Evolutionary conservation across 305 asterid genomes (phyloP), one percentile per base, ranked within the genome.

Genomic region (Fraxinus baroniana): DNA sequence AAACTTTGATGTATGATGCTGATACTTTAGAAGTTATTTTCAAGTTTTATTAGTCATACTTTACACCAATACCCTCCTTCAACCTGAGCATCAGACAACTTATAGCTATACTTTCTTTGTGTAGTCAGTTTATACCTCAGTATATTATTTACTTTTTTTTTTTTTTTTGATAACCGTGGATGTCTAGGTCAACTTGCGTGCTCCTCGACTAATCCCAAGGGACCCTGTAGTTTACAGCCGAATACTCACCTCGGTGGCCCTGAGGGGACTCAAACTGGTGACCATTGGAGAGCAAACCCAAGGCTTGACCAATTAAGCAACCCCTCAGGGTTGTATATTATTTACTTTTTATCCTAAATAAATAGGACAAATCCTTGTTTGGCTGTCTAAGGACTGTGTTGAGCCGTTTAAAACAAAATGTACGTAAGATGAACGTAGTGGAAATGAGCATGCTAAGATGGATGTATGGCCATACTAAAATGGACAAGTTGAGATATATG

Each of bases 1-100:
- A 70, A 28, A 70, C 76, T 70, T 70, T 70, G 76, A 70, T 30
- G 36, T 70, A 70, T 70, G 36, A 68, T 26, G 20, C 74, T 68
- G 39, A 66, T 26, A 13, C 74, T 66, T 20, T 64, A 10, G 72
- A 64, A 64, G 33, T 64, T 22, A 64, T 64, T 64, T 64, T 64
- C 72, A 64, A 64, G 72, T 64, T 24, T 64, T 64, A 64, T 24
- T 9, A 24, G 72, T 64, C 72, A 64, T 64, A 64, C 72, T 22
- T 64, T 9, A 64, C 72, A 62, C 33, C 33, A 64, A 64, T 64
- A 64, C 72, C 72, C n/a, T 35, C 72, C 7, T 9, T 64, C n/a
- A 24, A 64, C 72, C 33, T 22, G 7, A 24, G 72, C 72, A 24
- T 64, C 33, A 64, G 72, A 10, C 33, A 24, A 64, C 35, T 64